These are phyloP conservation scores for Sugiyamaella floridensis DNA, from an alignment of 805 yeast species.

Conservation along the genomic window DNA sequence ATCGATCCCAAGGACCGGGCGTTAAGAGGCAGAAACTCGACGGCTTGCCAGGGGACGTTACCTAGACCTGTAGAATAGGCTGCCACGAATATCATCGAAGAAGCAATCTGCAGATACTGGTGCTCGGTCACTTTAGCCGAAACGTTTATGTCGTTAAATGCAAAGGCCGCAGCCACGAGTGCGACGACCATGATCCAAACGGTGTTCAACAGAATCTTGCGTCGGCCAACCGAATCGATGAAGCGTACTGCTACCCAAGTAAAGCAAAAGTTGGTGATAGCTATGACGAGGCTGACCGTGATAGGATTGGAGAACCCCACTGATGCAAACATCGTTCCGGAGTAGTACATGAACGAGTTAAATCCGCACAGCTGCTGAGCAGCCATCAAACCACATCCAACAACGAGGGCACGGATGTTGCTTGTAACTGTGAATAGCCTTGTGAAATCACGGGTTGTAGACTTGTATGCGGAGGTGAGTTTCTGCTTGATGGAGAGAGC, in stretches of 20 bases:
- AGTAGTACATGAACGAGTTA: slow-evolving; percentile 93
- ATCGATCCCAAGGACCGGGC: slow-evolving; percentile 91
- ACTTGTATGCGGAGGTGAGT: background rate
- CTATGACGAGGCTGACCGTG: slow-evolving; percentile 77
- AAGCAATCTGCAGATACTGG: slow-evolving; percentile 72
- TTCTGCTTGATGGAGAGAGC: background rate
- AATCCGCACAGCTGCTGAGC: slow-evolving; percentile 96
- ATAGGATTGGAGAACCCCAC: slow-evolving; percentile 84
- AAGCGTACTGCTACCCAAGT: slow-evolving; percentile 79
- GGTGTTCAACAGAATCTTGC: slow-evolving; percentile 68
- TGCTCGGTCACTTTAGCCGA: slow-evolving; percentile 39
- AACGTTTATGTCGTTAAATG: slow-evolving; percentile 41
- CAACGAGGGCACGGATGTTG: slow-evolving; percentile 60
- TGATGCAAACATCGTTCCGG: slow-evolving; percentile 83
- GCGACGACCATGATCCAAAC: slow-evolving; percentile 79
- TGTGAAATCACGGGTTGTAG: slow-evolving; percentile 13
- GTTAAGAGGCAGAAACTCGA: slow-evolving; percentile 86
- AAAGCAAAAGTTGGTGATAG: slow-evolving; percentile 88
- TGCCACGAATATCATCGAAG: slow-evolving; percentile 83
- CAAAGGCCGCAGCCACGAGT: slow-evolving; percentile 73
- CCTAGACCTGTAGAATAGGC: slow-evolving; percentile 92
- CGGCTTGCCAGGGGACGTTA: slow-evolving; percentile 97
- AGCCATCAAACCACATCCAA: slow-evolving; percentile 92
- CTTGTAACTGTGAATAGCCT: slow-evolving; percentile 28
- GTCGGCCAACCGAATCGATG: slow-evolving; percentile 83